Conservation (phyloP, 2,329 filamentous ascomycete genomes). For the Calonectria fujianensis region DNA sequence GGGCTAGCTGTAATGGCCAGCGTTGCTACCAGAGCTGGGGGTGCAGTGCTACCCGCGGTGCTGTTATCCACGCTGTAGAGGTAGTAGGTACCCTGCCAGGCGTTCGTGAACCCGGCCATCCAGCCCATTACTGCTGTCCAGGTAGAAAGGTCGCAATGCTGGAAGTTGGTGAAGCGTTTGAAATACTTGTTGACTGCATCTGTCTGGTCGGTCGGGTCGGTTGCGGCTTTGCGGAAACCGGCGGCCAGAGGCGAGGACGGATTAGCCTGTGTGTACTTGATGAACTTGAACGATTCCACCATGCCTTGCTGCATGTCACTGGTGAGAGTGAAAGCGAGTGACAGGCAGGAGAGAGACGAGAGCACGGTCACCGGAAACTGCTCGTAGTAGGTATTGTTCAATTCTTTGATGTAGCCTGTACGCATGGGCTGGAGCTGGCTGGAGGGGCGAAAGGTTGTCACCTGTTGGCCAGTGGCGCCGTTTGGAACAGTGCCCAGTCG, state of each 20-base stretch:
- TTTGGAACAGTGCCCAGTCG: not conserved
- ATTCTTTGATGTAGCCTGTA: conserved; percentile 1
- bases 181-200: conserved; percentile 5
- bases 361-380: conserved; percentile 9
- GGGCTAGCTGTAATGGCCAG: conserved; percentile 4
- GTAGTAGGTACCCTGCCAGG: conserved; percentile 14
- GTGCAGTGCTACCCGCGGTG: not conserved
- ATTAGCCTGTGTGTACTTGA: not conserved
- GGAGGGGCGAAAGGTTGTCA: not conserved
- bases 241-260: conserved; percentile 1
- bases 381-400: conserved; percentile 7
- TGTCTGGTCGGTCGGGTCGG: not conserved
- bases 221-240: not conserved
- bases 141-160: not conserved
- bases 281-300: not conserved
- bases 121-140: not conserved
- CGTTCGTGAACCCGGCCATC: not conserved
- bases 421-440: conserved; percentile 10
- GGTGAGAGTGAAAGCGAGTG: not conserved
- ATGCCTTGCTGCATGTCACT: conserved; percentile 1
- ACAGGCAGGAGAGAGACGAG: not conserved
- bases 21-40: conserved; percentile 6
- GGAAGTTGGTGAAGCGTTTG: not conserved
- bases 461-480: conserved; percentile 9
- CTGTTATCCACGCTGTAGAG: conserved; percentile 8